These are phyloP conservation scores for Elsinoe arachidis DNA, from an alignment of 2,329 filamentous ascomycete genomes.

Conservation along the genomic window DNA sequence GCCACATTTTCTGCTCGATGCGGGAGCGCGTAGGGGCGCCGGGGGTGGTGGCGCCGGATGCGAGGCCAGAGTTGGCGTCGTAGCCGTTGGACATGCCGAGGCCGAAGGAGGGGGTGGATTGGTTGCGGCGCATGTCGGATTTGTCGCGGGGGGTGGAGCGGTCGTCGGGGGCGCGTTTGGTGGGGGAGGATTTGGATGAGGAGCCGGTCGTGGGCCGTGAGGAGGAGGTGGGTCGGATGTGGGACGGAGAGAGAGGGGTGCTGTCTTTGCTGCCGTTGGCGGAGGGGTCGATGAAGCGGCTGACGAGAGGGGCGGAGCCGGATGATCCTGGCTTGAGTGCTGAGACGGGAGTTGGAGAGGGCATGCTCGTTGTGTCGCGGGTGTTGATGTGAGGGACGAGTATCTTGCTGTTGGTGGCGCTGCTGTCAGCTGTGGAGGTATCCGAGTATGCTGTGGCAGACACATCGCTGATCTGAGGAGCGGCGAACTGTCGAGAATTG, in stretches of 20 bases:
- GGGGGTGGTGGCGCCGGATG: slow-evolving; percentile 15
- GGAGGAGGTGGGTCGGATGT: slow-evolving; percentile 9
- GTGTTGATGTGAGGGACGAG: slow-evolving; percentile 31
- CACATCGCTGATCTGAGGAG: slow-evolving; percentile 55
- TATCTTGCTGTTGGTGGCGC: slow-evolving; percentile 26
- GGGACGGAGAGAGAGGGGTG: slow-evolving; percentile 24
- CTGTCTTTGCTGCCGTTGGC: slow-evolving; percentile 29
- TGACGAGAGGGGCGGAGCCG: slow-evolving; percentile 32
- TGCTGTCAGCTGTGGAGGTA: neutral
- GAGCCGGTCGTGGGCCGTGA: slow-evolving; percentile 6
- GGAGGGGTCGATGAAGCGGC: slow-evolving; percentile 36
- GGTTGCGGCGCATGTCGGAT: slow-evolving; percentile 15
- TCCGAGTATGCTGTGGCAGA: slow-evolving; percentile 35
- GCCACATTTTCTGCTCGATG: slow-evolving; percentile 66
- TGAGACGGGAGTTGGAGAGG: neutral
- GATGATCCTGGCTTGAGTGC: slow-evolving; percentile 1
- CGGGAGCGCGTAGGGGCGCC: slow-evolving; percentile 42
- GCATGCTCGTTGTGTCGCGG: slow-evolving; percentile 23
- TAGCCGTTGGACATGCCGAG: slow-evolving; percentile 5
- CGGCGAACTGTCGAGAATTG: slow-evolving; percentile 50
- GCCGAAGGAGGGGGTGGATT: slow-evolving; percentile 16
- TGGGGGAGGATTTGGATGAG: slow-evolving; percentile 3
- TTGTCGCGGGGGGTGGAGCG: slow-evolving; percentile 8
- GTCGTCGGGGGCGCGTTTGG: neutral
- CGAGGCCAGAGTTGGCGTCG: slow-evolving; percentile 25